Conservation (phyloP, 371 early-diverging fungal species). For the Mortierella sp. region DNA sequence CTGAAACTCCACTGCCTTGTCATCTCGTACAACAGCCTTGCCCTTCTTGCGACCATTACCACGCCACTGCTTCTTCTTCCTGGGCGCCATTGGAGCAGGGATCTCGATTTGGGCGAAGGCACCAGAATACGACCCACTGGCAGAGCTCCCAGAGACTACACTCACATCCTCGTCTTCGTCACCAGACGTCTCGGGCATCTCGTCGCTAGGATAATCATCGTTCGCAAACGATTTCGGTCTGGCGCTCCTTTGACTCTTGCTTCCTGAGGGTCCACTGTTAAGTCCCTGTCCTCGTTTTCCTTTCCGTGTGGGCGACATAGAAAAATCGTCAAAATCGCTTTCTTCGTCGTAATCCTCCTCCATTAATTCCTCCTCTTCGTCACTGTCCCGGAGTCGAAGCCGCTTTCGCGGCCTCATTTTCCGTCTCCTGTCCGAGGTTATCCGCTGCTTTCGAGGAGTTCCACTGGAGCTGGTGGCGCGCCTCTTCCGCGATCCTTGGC, state of each 20-base stretch:
- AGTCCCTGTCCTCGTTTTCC: slow-evolving; percentile 21
- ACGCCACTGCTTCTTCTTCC: slow-evolving; percentile 51
- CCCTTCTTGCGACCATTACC: slow-evolving; percentile 58
- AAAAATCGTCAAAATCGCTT: slow-evolving; percentile 40
- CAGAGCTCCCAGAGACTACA: slow-evolving; percentile 55
- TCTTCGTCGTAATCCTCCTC: slow-evolving; percentile 48
- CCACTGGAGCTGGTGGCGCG: slow-evolving; percentile 39
- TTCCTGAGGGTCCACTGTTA: slow-evolving; percentile 49
- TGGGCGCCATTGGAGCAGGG: slow-evolving; percentile 26
- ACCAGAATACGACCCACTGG: slow-evolving; percentile 45
- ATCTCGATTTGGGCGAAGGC: slow-evolving; percentile 10
- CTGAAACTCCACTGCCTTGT: slow-evolving; percentile 43
- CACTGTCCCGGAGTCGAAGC: slow-evolving; percentile 34
- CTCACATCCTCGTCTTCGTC: slow-evolving; percentile 55
- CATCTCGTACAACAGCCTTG: slow-evolving; percentile 39
- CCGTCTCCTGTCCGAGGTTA: slow-evolving; percentile 24
- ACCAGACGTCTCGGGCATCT: slow-evolving; percentile 54
- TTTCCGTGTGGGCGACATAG: slow-evolving; percentile 39
- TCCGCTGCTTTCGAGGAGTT: slow-evolving; percentile 32
- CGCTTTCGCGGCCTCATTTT: slow-evolving; percentile 37
- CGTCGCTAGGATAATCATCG: slow-evolving; percentile 58
- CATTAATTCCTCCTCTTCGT: slow-evolving; percentile 41
- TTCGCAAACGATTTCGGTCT: slow-evolving; percentile 45
- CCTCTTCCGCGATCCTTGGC: slow-evolving; percentile 39
- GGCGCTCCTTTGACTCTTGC: slow-evolving; percentile 54